phyloP scores from a whole-genome alignment of 2,329 filamentous ascomycete species.

The Apiospora saccharicola region DNA sequence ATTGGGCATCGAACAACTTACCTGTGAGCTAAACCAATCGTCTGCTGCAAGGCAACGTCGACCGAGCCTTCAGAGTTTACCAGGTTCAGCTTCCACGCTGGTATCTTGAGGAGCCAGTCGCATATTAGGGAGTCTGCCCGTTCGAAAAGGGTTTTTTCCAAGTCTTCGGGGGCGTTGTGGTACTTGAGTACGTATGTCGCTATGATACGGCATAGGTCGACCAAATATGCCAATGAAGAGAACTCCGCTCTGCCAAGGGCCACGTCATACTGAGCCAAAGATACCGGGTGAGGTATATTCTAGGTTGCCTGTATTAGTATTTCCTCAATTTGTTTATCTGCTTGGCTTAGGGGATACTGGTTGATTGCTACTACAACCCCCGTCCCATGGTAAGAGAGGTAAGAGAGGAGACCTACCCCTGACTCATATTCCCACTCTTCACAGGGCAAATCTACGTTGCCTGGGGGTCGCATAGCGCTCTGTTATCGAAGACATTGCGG shows the following conservation, averaged over 20 bases:
- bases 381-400: not conserved
- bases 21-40: conserved; percentile 45
- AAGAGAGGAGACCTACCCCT: conserved; percentile 42
- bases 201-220: conserved; percentile 47
- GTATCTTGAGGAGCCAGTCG: conserved; percentile 48
- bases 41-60: conserved; percentile 48
- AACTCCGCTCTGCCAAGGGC: conserved; percentile 45
- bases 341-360: not conserved
- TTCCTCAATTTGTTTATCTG: not conserved
- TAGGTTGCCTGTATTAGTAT: conserved; percentile 26
- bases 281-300: conserved; percentile 45
- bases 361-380: not conserved
- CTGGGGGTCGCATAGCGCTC: conserved; percentile 38
- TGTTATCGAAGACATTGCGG: conserved; percentile 33
- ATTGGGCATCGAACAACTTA: conserved; percentile 35
- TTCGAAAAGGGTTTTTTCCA: conserved; percentile 37
- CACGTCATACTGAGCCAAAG: conserved; percentile 45
- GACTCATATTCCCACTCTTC: conserved; percentile 51
- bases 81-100: conserved; percentile 48
- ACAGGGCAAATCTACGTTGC: conserved; percentile 47
- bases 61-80: conserved; percentile 46
- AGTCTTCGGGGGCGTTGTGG: conserved; percentile 35
- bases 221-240: conserved; percentile 48
- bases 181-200: conserved; percentile 42
- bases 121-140: conserved; percentile 47